Evolutionary conservation across 805 yeast species (phyloP).

Genomic region (Metschnikowia santaceciliae): DNA sequence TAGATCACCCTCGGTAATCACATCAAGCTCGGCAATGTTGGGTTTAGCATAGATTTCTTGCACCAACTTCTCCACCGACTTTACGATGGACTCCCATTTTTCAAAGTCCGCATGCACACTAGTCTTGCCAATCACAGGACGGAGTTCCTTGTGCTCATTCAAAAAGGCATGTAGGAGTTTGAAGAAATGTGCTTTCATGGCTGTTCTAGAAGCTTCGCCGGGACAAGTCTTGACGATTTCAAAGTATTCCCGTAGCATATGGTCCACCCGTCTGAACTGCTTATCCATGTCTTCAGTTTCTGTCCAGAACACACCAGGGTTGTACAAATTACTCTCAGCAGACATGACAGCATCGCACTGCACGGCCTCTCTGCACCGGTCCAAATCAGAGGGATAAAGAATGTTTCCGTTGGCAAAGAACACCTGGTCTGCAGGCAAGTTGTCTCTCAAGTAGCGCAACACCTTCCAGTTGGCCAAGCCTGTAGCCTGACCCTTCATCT

Average conservation of each 20-base stretch:
- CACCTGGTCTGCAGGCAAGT: conserved; percentile 74
- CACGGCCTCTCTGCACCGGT: conserved; percentile 59
- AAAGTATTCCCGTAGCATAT: conserved; percentile 77
- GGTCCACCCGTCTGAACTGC: conserved; percentile 83
- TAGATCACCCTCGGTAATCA: conserved; percentile 47
- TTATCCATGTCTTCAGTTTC: conserved; percentile 48
- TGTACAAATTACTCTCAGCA: conserved; percentile 91
- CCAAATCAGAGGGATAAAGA: conserved; percentile 81
- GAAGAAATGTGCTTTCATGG: conserved; percentile 92
- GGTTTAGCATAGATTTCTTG: conserved; percentile 47
- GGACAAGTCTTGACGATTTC: conserved; percentile 65
- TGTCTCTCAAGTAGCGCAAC: conserved; percentile 69
- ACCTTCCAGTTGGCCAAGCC: conserved; percentile 94
- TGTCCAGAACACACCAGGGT: conserved; percentile 86
- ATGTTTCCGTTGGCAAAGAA: conserved; percentile 94
- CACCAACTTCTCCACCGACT: conserved; percentile 65
- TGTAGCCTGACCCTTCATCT: conserved; percentile 95
- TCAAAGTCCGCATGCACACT: conserved; percentile 36
- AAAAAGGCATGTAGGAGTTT: conserved; percentile 80
- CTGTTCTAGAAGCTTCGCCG: conserved; percentile 70
- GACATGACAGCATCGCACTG: conserved; percentile 92
- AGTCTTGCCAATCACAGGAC: conserved; percentile 63
- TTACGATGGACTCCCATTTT: conserved; percentile 51
- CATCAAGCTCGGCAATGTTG: conserved; percentile 55
- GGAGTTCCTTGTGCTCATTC: conserved; percentile 68